Conservation (phyloP, 169 alveolate genomes). For the Plasmodium relictum region DNA sequence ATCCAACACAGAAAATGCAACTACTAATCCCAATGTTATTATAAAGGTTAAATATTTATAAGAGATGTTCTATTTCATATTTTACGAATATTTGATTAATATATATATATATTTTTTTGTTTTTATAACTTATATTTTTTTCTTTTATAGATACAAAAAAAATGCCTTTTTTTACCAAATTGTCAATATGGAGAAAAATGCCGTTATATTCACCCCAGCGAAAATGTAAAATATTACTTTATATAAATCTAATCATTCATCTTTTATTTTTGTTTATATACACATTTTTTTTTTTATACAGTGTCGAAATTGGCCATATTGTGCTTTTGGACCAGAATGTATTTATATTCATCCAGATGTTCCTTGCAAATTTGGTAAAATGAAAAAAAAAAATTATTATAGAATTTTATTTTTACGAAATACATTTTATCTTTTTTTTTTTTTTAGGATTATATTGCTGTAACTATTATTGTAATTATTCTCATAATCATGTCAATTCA, state of each 20-base stretch:
- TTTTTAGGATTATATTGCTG: slow-evolving; percentile 44
- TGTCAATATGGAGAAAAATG: slow-evolving; percentile 89
- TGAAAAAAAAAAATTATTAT: background rate
- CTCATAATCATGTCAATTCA: slow-evolving; percentile 56
- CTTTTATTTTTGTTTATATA: background rate
- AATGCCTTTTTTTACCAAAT: slow-evolving; percentile 85
- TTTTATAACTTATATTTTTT: background rate
- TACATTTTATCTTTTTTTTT: background rate
- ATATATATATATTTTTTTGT: background rate
- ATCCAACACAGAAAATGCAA: slow-evolving; percentile 6
- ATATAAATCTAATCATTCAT: background rate
- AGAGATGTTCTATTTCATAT: too few species aligned
- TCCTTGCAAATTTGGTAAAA: slow-evolving; percentile 83
- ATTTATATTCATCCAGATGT: slow-evolving; percentile 84
- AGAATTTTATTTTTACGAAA: background rate
- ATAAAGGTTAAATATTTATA: slow-evolving; percentile 58
- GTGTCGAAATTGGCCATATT: slow-evolving; percentile 85
- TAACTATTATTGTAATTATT: slow-evolving; percentile 57
- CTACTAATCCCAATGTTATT: slow-evolving; percentile 5
- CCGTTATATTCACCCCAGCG: slow-evolving; percentile 88
- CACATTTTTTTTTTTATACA: slow-evolving; percentile 4
- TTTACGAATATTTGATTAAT: background rate
- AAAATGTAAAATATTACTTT: slow-evolving; percentile 65
- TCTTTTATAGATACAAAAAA: slow-evolving; percentile 76
- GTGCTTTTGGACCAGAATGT: slow-evolving; percentile 84